These are phyloP conservation scores for Diplodia corticola DNA, from an alignment of 2,329 filamentous ascomycete genomes.

Conservation along the genomic window DNA sequence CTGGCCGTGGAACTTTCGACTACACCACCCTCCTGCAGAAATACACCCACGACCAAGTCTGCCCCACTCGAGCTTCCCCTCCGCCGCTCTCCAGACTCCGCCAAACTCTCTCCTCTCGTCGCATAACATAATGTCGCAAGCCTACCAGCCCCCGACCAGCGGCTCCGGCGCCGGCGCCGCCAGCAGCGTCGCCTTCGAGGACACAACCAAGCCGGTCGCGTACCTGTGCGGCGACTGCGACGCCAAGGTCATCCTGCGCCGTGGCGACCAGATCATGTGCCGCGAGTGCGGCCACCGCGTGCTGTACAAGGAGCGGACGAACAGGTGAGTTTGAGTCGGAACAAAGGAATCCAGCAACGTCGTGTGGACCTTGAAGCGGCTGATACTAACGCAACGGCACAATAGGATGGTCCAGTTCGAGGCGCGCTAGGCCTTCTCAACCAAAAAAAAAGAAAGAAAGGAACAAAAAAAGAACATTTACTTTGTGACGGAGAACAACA, in stretches of 20 bases:
- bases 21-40: background rate
- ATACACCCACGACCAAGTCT: background rate
- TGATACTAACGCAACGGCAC: background rate
- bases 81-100: background rate
- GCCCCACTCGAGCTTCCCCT: background rate
- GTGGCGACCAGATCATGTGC: constrained; percentile 80
- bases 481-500: background rate
- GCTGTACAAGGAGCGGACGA: constrained; percentile 96
- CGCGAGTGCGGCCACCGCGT: constrained; percentile 93
- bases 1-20: background rate
- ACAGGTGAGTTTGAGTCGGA: constrained; percentile 65
- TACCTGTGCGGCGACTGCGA: constrained; percentile 80
- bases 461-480: no score
- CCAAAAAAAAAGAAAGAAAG: no score
- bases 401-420: constrained; percentile 80
- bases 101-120: background rate
- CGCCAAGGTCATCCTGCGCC: constrained; percentile 70
- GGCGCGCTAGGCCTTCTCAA: constrained; percentile 68
- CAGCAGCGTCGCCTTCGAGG: constrained; percentile 52
- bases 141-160: constrained; percentile 25
- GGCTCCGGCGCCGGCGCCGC: constrained; percentile 17
- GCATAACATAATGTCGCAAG: constrained; percentile 19
- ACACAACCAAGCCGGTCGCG: constrained; percentile 47
- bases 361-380: no score
- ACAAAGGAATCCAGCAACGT: background rate